Evolutionary conservation across 345 rosid genomes (phyloP).

Genomic region (Pugionium cornutum): DNA sequence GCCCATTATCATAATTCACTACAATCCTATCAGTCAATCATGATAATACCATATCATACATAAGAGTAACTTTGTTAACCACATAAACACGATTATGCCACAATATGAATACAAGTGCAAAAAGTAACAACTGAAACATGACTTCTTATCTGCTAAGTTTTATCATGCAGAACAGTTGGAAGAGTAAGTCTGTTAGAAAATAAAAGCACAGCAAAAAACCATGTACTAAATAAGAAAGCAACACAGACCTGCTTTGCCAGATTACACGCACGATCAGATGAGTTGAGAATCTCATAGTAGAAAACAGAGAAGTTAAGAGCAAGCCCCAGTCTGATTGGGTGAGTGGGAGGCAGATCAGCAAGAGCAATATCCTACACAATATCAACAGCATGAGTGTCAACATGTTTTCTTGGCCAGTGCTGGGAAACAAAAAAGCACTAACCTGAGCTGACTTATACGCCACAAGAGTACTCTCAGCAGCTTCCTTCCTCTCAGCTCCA

Average conservation of each 20-base stretch:
- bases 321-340: constrained; percentile 60
- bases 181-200: neutral
- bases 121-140: no score
- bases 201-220: neutral
- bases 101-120: neutral
- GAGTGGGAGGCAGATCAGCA: constrained; percentile 87
- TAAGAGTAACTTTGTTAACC: neutral
- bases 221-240: neutral
- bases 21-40: neutral
- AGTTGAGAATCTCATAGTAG: constrained; percentile 96
- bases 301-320: constrained; percentile 82
- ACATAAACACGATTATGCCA: neutral
- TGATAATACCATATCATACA: neutral
- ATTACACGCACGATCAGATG: constrained; percentile 95
- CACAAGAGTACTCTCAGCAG: constrained; percentile 93
- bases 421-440: neutral
- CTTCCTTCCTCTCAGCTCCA: constrained; percentile 89
- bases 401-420: neutral
- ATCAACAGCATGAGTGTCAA: constrained; percentile 16
- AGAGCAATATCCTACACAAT: constrained; percentile 82
- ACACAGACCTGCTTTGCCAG: constrained; percentile 85
- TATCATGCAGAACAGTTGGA: constrained; percentile 3
- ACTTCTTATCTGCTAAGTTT: no score
- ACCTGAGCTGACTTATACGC: constrained; percentile 99
- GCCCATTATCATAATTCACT: neutral